Conservation (phyloP, 2,329 filamentous ascomycete species). For the Colletotrichum orbiculare region DNA sequence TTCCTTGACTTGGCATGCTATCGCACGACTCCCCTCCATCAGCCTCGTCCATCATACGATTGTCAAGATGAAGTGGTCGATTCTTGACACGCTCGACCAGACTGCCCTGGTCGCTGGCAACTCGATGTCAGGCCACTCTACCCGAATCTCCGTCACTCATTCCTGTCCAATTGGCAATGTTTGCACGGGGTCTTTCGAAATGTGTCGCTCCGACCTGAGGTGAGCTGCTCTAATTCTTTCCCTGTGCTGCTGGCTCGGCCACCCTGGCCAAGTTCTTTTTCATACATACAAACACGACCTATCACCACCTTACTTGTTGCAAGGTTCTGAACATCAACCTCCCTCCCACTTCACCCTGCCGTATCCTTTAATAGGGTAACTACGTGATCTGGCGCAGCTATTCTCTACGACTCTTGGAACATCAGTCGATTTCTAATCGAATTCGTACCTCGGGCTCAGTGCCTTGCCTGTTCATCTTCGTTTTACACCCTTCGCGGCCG, state of each 20-base stretch:
- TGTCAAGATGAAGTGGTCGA: slow-evolving; percentile 37
- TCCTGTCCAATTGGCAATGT: slow-evolving; percentile 21
- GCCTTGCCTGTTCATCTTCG: not conserved
- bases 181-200: slow-evolving; percentile 13
- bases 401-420: slow-evolving; percentile 9
- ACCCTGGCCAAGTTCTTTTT: slow-evolving; percentile 26
- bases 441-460: slow-evolving; percentile 15
- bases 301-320: too few relatives aligned
- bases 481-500: not conserved
- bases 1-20: slow-evolving; percentile 25
- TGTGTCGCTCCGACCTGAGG: too few relatives aligned
- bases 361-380: not conserved
- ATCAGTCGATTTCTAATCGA: slow-evolving; percentile 23
- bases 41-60: slow-evolving; percentile 55
- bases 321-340: not conserved
- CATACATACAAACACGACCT: slow-evolving; percentile 1
- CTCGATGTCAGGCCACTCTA: slow-evolving; percentile 38
- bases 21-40: slow-evolving; percentile 44
- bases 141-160: slow-evolving; percentile 26
- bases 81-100: slow-evolving; percentile 35
- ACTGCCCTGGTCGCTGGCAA: slow-evolving; percentile 36
- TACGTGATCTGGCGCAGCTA: slow-evolving; percentile 32
- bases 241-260: slow-evolving; percentile 22
- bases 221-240: not conserved
- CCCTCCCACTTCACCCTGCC: not conserved